Percentiles rank a stretch among this genome's conserved stretches.
Evolutionary conservation across 768 basidiomycete genomes (phyloP).

Genomic region (Boletus coccyginus): DNA sequence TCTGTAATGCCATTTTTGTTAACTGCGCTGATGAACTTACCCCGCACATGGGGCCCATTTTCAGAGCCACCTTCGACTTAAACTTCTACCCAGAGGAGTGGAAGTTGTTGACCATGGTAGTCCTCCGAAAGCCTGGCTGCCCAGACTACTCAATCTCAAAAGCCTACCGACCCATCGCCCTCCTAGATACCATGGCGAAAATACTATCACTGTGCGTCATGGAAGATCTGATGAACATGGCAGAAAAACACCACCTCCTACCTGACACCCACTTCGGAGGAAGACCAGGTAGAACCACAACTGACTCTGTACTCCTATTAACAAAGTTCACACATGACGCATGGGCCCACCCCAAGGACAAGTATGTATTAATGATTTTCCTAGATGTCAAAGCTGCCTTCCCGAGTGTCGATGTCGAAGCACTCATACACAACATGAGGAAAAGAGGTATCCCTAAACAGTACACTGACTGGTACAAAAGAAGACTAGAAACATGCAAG

Average conservation of each 20-base stretch:
- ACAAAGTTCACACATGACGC: neutral
- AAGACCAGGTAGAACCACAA: neutral
- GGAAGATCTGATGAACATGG: neutral
- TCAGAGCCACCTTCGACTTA: neutral
- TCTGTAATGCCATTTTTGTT: neutral
- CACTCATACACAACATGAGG: neutral
- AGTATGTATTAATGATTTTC: neutral
- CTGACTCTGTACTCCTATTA: neutral
- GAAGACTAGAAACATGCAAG: no score
- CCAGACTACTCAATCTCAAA: neutral
- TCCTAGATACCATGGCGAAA: neutral
- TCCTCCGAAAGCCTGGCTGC: neutral
- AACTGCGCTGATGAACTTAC: neutral
- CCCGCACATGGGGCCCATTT: neutral
- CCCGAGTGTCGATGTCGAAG: neutral
- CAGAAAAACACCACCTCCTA: neutral
- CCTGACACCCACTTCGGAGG: neutral
- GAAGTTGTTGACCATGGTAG: neutral
- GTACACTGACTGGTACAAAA: slow-evolving; percentile 1
- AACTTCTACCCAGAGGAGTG: neutral
- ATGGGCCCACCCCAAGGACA: neutral
- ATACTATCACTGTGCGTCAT: neutral
- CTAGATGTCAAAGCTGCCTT: slow-evolving; percentile 1
- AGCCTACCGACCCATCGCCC: neutral
- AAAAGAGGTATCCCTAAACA: neutral